Evolutionary conservation across 352 stramenopile genomes (phyloP), one percentile per base, ranked within the genome.

Genomic region (Globisporangium okanoganense): DNA sequence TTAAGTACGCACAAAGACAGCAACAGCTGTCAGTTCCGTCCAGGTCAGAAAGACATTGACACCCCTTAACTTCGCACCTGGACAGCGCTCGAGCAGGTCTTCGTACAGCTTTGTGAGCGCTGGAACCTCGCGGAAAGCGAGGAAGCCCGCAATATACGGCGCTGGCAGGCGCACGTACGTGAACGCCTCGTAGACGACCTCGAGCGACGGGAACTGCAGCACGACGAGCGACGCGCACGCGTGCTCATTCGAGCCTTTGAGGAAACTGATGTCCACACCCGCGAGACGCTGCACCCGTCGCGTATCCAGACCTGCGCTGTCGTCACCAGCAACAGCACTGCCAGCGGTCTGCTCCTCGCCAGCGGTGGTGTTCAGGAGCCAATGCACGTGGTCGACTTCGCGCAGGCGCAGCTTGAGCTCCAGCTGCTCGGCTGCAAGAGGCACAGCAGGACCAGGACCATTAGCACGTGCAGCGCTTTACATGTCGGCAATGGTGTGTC

Each of bases 181-280:
- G 72, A 88, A 93, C 31, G 83, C 85, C 38, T 95, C 85, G 63
- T 92, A 95, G 22, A 93, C 50, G 8, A 95, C 60, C 5, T 59
- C 65, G 18, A 90, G 67, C 7, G 82, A 79, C 33, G 79, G 76
- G 48, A 73, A 95, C 40, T 75, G 70, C 20, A 95, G 61, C 54
- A 95, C 81, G n/a, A 95, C 83, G 47, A 95, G 69, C 24, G 82
- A 89, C 6, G 85, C 85, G 55, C 85, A 95, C 20, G 85, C 85
- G 65, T 92, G 82, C 48, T 93, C 73, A 44, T 78, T 86, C 44
- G 83, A 92, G 33, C 74, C 81, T 52, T 90, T 92, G 7, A 92
- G 67, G 61, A 93, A 95, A 36, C 82, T 93, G 64, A 95, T 92
- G 55, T 95, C 85, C 16, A 95, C 85, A 14, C 83, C 85, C 36